Conservation (phyloP, 1,284 basidiomycete species). For the Ustilago esculenta region DNA sequence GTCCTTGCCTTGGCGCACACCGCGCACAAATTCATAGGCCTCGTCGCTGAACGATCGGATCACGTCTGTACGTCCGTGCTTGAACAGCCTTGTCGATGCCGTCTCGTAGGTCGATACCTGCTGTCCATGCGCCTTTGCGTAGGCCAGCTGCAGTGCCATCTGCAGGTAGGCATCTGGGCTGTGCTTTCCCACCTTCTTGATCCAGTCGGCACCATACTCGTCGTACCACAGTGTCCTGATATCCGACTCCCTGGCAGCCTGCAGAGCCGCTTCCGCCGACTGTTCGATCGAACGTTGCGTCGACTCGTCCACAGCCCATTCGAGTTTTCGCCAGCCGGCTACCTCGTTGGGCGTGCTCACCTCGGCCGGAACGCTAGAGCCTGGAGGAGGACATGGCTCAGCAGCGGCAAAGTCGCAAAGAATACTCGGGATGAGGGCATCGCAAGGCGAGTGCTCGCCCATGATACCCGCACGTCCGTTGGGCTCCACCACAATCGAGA, state of each 20-base stretch:
- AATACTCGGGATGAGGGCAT: slow-evolving; percentile 89
- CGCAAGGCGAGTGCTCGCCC: slow-evolving; percentile 92
- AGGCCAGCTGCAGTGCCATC: slow-evolving; percentile 92
- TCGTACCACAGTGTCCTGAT: slow-evolving; percentile 84
- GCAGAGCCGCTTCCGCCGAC: slow-evolving; percentile 74
- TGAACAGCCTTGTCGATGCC: slow-evolving; percentile 87
- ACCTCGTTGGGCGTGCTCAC: slow-evolving; percentile 50
- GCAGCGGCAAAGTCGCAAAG: slow-evolving; percentile 85
- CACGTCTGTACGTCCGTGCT: slow-evolving; percentile 90
- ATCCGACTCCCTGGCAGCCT: slow-evolving; percentile 82
- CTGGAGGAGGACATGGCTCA: slow-evolving; percentile 67
- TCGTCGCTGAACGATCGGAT: slow-evolving; percentile 83
- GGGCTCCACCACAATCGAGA: slow-evolving; percentile 83
- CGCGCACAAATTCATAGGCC: slow-evolving; percentile 80
- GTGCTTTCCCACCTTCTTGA: slow-evolving; percentile 81
- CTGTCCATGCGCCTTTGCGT: slow-evolving; percentile 79
- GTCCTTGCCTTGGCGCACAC: slow-evolving; percentile 74
- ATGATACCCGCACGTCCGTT: slow-evolving; percentile 85
- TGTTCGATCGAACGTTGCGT: slow-evolving; percentile 73
- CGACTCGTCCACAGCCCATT: slow-evolving; percentile 79
- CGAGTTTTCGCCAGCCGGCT: slow-evolving; percentile 75
- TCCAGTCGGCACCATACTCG: slow-evolving; percentile 89
- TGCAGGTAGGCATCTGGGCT: slow-evolving; percentile 92
- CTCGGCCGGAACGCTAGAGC: slow-evolving; percentile 42
- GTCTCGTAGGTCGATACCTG: slow-evolving; percentile 96